Evolutionary conservation across 2,329 filamentous ascomycete genomes (phyloP).

Genomic region (Graphilbum ipis-grandicollis): DNA sequence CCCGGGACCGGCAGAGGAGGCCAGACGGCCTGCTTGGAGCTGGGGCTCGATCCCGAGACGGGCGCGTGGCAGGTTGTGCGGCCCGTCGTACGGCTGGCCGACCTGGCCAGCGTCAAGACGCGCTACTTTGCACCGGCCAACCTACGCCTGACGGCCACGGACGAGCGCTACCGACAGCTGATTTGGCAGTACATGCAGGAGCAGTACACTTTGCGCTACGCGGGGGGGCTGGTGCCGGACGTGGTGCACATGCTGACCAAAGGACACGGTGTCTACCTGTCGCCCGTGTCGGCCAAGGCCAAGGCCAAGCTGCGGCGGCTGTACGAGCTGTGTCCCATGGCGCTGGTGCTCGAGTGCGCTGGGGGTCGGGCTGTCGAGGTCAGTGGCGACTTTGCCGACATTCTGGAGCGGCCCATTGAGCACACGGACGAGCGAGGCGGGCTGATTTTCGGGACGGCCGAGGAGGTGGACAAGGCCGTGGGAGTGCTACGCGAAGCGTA

Average conservation of each 20-base stretch:
- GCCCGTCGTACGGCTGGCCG: conserved; percentile 18
- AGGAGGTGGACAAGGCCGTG: conserved; percentile 24
- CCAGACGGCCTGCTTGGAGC: conserved; percentile 29
- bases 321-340: conserved; percentile 43
- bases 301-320: conserved; percentile 39
- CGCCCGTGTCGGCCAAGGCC: conserved; percentile 32
- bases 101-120: conserved; percentile 17
- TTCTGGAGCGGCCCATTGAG: conserved; percentile 21
- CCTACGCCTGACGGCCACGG: conserved; percentile 35
- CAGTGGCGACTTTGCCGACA: conserved; percentile 16
- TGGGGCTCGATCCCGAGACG: conserved; percentile 17
- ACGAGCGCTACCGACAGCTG: conserved; percentile 28
- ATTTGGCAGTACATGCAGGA: conserved; percentile 30
- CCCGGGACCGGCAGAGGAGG: conserved; percentile 17
- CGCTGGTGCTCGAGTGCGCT: conserved; percentile 40
- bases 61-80: conserved; percentile 22
- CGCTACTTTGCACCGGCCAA: conserved; percentile 48
- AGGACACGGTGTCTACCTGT: conserved; percentile 43
- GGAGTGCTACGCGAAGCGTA: not conserved
- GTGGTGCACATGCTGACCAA: conserved; percentile 41
- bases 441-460: conserved; percentile 29
- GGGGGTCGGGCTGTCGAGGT: conserved; percentile 39
- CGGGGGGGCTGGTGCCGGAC: conserved; percentile 43
- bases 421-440: conserved; percentile 32
- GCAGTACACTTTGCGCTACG: conserved; percentile 42